phyloP scores from a whole-genome alignment of 345 rosid genomes.

The Isatis tinctoria region DNA sequence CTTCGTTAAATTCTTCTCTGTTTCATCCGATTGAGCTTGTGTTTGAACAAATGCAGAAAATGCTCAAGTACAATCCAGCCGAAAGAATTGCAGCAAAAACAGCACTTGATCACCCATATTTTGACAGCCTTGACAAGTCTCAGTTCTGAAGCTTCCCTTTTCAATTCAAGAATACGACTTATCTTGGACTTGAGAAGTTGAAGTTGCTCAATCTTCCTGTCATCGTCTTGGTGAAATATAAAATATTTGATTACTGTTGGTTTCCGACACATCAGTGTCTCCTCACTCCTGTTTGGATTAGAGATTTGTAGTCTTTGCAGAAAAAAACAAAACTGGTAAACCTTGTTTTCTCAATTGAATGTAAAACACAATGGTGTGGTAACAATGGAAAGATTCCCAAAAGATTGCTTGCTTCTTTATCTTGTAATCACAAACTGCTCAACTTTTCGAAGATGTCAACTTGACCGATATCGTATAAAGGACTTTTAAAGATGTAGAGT shows the following conservation, averaged over 20 bases:
- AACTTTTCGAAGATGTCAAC: background rate
- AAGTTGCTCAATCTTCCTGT: conserved; percentile 7
- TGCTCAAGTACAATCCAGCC: conserved; percentile 80
- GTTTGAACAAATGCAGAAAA: conserved; percentile 48
- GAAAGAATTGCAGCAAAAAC: conserved; percentile 87
- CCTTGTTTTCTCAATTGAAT: background rate
- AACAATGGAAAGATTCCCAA: background rate
- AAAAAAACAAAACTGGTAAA: background rate
- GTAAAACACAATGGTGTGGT: background rate
- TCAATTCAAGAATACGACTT: background rate
- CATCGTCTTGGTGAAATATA: conserved; percentile 54
- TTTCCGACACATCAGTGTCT: conserved; percentile 3
- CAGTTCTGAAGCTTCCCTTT: conserved; percentile 55
- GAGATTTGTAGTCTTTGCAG: background rate
- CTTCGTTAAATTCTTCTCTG: background rate
- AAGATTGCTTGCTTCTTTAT: background rate
- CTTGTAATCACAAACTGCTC: background rate
- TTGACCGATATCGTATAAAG: background rate
- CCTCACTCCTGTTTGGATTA: background rate
- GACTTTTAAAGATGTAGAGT: background rate
- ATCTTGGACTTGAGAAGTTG: background rate
- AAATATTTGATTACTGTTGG: background rate
- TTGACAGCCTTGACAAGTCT: conserved; percentile 87
- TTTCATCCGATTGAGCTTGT: conserved; percentile 6
- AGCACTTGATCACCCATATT: conserved; percentile 87